Base-by-base conservation (phyloP, 177 flowering plant genomes). In the Vitis hybrid region DNA sequence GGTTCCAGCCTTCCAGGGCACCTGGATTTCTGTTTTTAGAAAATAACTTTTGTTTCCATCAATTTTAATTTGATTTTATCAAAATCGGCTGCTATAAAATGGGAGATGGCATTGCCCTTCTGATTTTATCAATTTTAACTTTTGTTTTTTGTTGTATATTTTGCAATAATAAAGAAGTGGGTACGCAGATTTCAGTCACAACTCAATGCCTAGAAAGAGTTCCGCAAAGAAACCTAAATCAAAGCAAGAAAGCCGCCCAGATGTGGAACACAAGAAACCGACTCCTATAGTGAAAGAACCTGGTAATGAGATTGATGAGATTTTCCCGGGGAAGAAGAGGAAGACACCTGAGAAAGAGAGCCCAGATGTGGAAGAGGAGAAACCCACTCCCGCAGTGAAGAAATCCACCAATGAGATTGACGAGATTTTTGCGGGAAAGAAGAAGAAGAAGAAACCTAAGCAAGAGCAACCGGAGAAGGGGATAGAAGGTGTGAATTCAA, bases 261-360 rank as follows among this genome's bases (percentile, higher is more conserved):
- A 18, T 56, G 15, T 55, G 11, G 72, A 73, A 59, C 30, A 65
- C 50, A 54, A 62, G 65, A 70, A 67, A n/a, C 58, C 78, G 13
- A 49, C 65, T 50, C 49, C 70, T 5, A 46, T 62, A 51, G 58
- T 64, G 48, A 82, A 81, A 56, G 83, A 82, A 64, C 14, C 54
- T 40, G 62, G 74, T 8, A 72, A 68, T 61, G 91, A 88, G 77
- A 90, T 90, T 54, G 94, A 90, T 71, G 87, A 88, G 7, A 89
- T 88, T 14, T 89, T 86, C 62, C 64, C 84, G 4, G 69, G 68
- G 14, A 82, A 79, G 55, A 79, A 73, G 80, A 76, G 66, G 74
- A 80, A 80, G 71, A 84, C 71, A 52, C 64, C 71, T 8, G 85
- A 76, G 48, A 54, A 52, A 61, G 12, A 40, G 46, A 40, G 46